phyloP scores from a whole-genome alignment of 495 filamentous ascomycete genomes.

The Hypoxylon fragiforme region DNA sequence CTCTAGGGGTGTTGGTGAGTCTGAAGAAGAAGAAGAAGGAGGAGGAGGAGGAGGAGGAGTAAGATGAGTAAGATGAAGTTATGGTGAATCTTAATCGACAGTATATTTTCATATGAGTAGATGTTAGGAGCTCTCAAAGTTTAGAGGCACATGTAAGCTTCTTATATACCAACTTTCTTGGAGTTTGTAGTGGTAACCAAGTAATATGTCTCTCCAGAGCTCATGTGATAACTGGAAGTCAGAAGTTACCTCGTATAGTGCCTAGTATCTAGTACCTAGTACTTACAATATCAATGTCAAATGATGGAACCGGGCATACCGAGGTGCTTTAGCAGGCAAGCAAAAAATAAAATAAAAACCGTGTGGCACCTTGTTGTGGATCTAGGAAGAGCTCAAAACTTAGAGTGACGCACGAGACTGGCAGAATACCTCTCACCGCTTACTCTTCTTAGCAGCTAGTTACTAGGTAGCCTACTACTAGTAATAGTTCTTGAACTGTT shows the following conservation, averaged over 20 bases:
- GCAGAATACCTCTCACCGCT: conserved; percentile 25
- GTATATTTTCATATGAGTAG: conserved; percentile 21
- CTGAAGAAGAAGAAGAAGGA: too few species aligned
- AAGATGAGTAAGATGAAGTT: conserved; percentile 9
- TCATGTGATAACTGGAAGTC: conserved; percentile 28
- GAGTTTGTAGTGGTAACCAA: not conserved
- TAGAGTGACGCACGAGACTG: conserved; percentile 27
- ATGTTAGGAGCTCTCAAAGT: not conserved
- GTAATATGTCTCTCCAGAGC: conserved; percentile 5
- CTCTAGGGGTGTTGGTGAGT: conserved; percentile 12
- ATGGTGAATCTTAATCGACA: conserved; percentile 24
- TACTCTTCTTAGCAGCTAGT: conserved; percentile 7
- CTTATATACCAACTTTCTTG: conserved; percentile 16
- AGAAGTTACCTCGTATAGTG: not conserved
- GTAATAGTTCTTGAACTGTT: too few species aligned
- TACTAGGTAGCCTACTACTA: too few species aligned
- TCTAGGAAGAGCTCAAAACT: not conserved
- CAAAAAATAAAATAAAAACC: not conserved
- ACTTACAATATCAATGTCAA: not conserved
- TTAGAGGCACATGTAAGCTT: conserved; percentile 1
- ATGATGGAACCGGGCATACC: conserved; percentile 22
- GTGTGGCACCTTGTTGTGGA: conserved; percentile 21
- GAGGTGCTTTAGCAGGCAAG: conserved; percentile 13
- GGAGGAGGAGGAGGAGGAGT: too few species aligned
- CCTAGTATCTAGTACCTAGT: not conserved